Conservation (phyloP, 192 early-diverging fungal species). For the Entophlyctis luteolus region DNA sequence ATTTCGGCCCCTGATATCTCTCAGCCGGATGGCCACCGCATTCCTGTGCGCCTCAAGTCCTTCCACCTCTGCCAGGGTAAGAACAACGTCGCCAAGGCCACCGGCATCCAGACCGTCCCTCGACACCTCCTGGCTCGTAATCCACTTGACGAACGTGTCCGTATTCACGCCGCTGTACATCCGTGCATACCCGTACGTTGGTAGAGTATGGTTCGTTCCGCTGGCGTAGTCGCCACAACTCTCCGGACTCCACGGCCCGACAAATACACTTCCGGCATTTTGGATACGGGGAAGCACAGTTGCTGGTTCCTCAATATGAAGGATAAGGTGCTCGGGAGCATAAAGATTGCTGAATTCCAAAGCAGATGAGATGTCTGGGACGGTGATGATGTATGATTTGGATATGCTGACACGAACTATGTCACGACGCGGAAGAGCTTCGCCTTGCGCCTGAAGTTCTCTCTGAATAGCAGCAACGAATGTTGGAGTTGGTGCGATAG, state of each 20-base stretch:
- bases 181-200: slow-evolving; percentile 95
- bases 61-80: slow-evolving; percentile 90
- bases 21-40: slow-evolving; percentile 88
- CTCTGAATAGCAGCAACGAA: slow-evolving; percentile 72
- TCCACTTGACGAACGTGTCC: slow-evolving; percentile 92
- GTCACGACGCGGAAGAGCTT: slow-evolving; percentile 75
- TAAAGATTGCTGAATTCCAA: slow-evolving; percentile 92
- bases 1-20: slow-evolving; percentile 43
- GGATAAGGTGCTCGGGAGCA: slow-evolving; percentile 96
- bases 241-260: slow-evolving; percentile 93
- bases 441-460: slow-evolving; percentile 79
- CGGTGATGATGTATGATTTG: slow-evolving; percentile 75
- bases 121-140: slow-evolving; percentile 89
- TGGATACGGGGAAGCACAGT: slow-evolving; percentile 59
- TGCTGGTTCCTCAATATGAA: slow-evolving; percentile 79
- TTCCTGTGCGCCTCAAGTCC: slow-evolving; percentile 95
- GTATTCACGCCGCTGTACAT: slow-evolving; percentile 99
- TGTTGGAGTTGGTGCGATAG: slow-evolving; percentile 65
- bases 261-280: slow-evolving; percentile 96
- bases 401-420: slow-evolving; percentile 86
- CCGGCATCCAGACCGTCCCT: slow-evolving; percentile 73
- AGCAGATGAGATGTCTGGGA: slow-evolving; percentile 70
- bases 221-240: slow-evolving; percentile 98
- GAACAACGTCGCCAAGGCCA: slow-evolving; percentile 80
- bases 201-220: slow-evolving; percentile 98